Evolutionary conservation across 805 yeast species (phyloP), one percentile per base, ranked within the genome.

Genomic region (Metschnikowia similis): DNA sequence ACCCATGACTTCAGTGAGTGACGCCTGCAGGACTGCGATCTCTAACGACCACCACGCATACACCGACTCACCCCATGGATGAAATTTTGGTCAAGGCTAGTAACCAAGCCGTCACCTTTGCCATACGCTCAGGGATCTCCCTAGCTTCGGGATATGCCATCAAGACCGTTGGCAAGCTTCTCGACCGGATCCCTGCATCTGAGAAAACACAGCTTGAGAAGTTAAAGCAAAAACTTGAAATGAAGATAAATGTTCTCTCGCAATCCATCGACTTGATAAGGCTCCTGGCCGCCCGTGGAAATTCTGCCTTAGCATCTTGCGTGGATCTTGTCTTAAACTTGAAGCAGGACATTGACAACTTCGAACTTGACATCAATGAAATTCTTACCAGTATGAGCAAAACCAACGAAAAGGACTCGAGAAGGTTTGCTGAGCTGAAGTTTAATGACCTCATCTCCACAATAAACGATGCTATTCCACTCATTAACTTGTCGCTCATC

Each of bases 21-120:
- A 21, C 21, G 21, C 5, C 21, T 41, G 45, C 45, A 41, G 45
- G 31, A 41, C 44, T 17, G 44, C 44, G 45, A 39, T 30, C 17
- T 26, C 30, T 8, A 28, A 41, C 30, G 8, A 34, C 45, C 9
- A 11, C 28, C 31, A 14, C 40, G 21, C 28, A 6, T 13, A 10
- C 31, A 26, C 13, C 30, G 8, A n/a, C 4, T 9, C 7, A n/a
- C 30, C 6, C 49, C 32, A 74, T 74, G 78, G 79, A 75, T 53
- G 73, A 70, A 39, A 66, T 74, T 31, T 61, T 74, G 8, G 66
- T 72, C 30, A 73, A 70, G 66, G 94, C 94, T 2, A 86, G 90
- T 30, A 81, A 80, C 45, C 90, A 86, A 56, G 87, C 88, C 1
- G 87, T 87, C n/a, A 78, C 89, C 2, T 84, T 87, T 66, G 95